Evolutionary conservation across 176 grass and related monocot genomes (phyloP).

Genomic region (Zea luxurians): DNA sequence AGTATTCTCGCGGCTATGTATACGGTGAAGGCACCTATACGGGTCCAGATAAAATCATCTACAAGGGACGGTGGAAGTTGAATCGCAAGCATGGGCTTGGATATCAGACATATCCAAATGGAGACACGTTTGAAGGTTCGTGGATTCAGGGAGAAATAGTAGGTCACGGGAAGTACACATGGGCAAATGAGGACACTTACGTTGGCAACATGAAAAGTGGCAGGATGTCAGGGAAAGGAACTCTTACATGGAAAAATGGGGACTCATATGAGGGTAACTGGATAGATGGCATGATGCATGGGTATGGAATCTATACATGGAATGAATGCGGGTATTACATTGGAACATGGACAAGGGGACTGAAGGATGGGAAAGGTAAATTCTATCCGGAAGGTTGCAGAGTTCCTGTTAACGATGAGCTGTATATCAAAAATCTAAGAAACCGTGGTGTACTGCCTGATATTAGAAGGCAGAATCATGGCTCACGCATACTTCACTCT

Average conservation of each 20-base stretch:
- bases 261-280: slow-evolving; percentile 94
- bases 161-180: slow-evolving; percentile 87
- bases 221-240: slow-evolving; percentile 86
- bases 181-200: slow-evolving; percentile 77
- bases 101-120: slow-evolving; percentile 73
- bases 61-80: slow-evolving; percentile 86
- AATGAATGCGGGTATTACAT: slow-evolving; percentile 76
- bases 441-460: slow-evolving; percentile 77
- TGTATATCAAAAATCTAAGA: slow-evolving; percentile 74
- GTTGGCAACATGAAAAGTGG: slow-evolving; percentile 87
- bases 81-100: slow-evolving; percentile 88
- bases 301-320: slow-evolving; percentile 87
- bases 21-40: slow-evolving; percentile 75
- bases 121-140: slow-evolving; percentile 81
- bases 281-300: slow-evolving; percentile 88
- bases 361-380: slow-evolving; percentile 93
- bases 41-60: slow-evolving; percentile 57
- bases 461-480: slow-evolving; percentile 67
- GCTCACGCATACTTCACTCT: slow-evolving; percentile 72
- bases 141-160: slow-evolving; percentile 92
- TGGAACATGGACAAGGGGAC: slow-evolving; percentile 89
- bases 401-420: slow-evolving; percentile 60
- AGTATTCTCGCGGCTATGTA: slow-evolving; percentile 81
- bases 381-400: slow-evolving; percentile 95
- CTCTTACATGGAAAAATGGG: slow-evolving; percentile 87